Evolutionary conservation across 2,329 filamentous ascomycete genomes (phyloP).

Genomic region (Penicillium janthinellum): DNA sequence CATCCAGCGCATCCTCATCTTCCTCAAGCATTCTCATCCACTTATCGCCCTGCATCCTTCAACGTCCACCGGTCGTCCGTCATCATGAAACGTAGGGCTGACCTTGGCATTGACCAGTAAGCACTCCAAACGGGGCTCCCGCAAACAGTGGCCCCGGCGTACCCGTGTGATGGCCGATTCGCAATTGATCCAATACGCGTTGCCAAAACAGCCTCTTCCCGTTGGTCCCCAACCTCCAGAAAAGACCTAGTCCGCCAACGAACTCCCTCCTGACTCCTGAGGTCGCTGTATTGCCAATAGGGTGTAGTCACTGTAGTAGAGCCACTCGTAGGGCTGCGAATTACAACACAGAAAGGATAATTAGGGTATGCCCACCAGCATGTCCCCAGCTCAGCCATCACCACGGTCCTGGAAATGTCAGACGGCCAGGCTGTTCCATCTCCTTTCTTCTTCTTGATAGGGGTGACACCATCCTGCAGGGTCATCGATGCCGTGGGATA

Average conservation of each 20-base stretch:
- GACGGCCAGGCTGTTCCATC: neutral
- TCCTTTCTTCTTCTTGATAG: neutral
- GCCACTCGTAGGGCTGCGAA: neutral
- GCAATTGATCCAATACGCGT: constrained; percentile 11
- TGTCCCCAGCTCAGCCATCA: constrained; percentile 13
- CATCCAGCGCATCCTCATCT: neutral
- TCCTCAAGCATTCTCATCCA: neutral
- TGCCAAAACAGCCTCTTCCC: neutral
- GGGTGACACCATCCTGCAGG: neutral
- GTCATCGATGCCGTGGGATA: neutral
- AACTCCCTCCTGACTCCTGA: neutral
- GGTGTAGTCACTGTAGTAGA: neutral
- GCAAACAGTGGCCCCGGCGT: neutral
- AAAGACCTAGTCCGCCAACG: neutral
- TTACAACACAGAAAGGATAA: constrained; percentile 8
- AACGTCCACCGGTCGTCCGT: neutral
- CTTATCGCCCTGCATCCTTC: neutral
- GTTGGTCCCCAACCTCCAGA: constrained; percentile 8
- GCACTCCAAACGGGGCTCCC: constrained; percentile 6
- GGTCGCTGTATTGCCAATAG: neutral
- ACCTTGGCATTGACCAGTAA: constrained; percentile 12
- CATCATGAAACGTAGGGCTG: constrained; percentile 21
- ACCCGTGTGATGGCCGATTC: constrained; percentile 11
- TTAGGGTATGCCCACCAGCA: constrained; percentile 8
- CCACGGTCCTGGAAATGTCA: constrained; percentile 12